Base-by-base conservation (phyloP, 345 rosid genomes). In the Gossypium sturtianum region DNA sequence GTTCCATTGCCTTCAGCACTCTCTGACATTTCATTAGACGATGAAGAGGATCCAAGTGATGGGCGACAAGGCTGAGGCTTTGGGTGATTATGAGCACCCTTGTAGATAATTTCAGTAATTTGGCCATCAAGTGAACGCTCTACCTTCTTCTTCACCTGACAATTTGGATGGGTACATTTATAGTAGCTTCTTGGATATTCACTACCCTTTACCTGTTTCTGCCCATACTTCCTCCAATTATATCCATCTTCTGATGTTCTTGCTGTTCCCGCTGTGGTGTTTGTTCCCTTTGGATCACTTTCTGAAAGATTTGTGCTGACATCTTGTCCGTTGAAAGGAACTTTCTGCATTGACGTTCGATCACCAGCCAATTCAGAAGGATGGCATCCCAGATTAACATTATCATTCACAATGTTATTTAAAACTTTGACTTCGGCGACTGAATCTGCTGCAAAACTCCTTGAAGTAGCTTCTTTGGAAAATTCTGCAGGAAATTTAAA, bases 141-240 rank as follows among this genome's bases (percentile, higher is more conserved):
- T 38, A 89, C 86, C 75, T 84, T 86, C 80, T 89, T 89, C 75
- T 83, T 89, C 69, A 89, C 88, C 67, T 49, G 81, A 77, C 91
- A 87, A 59, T 75, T 84, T 41, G 84, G 87, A 80, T 86, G 78
- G 20, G 88, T 89, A 66, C 91, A 87, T 83, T 87, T 87, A 67
- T 85, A 87, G 74, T 89, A 87, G 83, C 89, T 89, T 72, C 93
- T 82, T 16, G 88, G 91, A 73, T 84, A 86, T 66, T 86, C 91
- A 62, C 93, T 87, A 34, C 91, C 89, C 74, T 89, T 83, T 23
- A 89, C 85, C 67, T 86, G 91, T 66, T 89, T 87, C 82, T 87
- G 91, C 27, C 89, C 91, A 78, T 89, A 87, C 68, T 87, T 87
- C 75, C 93, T 83, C 91, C 91, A 86, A 60, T 83, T 89, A 81